Evolutionary conservation across 768 basidiomycete genomes (phyloP).

Genomic region (Epithele typhae): DNA sequence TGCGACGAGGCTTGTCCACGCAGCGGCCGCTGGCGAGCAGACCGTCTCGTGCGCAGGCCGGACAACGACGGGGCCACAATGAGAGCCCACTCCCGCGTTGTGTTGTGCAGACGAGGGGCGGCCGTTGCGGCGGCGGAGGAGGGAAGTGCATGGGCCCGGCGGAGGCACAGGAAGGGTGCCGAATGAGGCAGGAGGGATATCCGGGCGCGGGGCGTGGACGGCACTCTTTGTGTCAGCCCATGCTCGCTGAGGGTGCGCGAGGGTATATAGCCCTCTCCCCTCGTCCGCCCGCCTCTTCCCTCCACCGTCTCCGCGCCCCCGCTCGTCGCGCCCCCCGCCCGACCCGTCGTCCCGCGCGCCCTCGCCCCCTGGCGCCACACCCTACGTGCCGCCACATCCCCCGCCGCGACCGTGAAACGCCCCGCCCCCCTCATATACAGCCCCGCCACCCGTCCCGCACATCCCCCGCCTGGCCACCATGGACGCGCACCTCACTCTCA

Average conservation of each 20-base stretch:
- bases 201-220: slow-evolving; percentile 1
- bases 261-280: slow-evolving; percentile 6
- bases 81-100: background rate
- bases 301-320: background rate
- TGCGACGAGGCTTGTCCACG: background rate
- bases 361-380: slow-evolving; percentile 1
- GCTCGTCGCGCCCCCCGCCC: slow-evolving; percentile 5
- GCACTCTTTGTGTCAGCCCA: slow-evolving; percentile 11
- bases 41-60: background rate
- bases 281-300: slow-evolving; percentile 1
- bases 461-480: background rate
- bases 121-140: background rate
- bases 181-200: slow-evolving; percentile 6
- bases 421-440: slow-evolving; percentile 6
- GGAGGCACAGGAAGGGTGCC: slow-evolving; percentile 13
- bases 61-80: background rate
- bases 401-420: background rate
- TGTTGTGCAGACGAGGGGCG: background rate
- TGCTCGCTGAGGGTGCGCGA: slow-evolving; percentile 7
- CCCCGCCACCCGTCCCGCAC: background rate
- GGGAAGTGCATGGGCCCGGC: background rate
- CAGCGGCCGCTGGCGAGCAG: background rate
- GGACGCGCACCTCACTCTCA: background rate
- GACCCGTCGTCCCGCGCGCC: slow-evolving; percentile 1
- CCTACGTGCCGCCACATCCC: slow-evolving; percentile 1